A percentile compares a stretch with the other conserved stretches of the same genome.
These are phyloP conservation scores for Diaporthe humulicola DNA, from an alignment of 2,329 filamentous ascomycete species.

Conservation along the genomic window DNA sequence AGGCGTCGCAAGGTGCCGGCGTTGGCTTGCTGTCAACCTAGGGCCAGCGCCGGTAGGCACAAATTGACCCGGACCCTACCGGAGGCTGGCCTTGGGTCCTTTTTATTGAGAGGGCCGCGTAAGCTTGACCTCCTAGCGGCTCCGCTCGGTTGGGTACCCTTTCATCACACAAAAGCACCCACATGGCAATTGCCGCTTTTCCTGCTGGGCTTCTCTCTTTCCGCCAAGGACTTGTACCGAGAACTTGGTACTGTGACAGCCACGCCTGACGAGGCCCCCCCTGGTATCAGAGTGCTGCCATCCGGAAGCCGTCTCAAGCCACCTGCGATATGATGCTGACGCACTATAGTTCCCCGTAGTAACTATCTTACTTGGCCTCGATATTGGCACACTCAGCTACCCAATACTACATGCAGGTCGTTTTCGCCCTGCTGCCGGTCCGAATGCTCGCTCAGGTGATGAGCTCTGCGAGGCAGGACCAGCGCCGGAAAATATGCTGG, in stretches of 20 bases:
- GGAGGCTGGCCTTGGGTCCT: constrained; percentile 23
- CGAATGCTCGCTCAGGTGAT: not conserved
- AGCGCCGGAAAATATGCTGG: constrained; percentile 19
- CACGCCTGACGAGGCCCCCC: constrained; percentile 2
- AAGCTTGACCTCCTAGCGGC: constrained; percentile 40
- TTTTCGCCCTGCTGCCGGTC: not conserved
- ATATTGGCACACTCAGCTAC: not conserved
- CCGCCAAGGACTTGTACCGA: constrained; percentile 20
- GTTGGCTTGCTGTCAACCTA: constrained; percentile 10
- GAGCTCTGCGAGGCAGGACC: not conserved
- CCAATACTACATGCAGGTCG: not conserved
- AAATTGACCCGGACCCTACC: constrained; percentile 21
- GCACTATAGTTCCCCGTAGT: not conserved
- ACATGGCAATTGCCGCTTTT: constrained; percentile 37
- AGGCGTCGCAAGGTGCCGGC: constrained; percentile 11
- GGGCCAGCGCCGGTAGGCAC: constrained; percentile 15
- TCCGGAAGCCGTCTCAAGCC: constrained; percentile 19
- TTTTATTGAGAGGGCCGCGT: constrained; percentile 37
- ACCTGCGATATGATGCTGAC: constrained; percentile 12
- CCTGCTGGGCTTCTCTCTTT: not conserved
- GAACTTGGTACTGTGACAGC: constrained; percentile 25
- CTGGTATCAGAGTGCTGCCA: constrained; percentile 27
- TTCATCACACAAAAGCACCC: constrained; percentile 26
- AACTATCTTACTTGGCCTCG: not conserved
- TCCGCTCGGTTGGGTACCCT: constrained; percentile 36